Evolutionary conservation across 1,284 basidiomycete genomes (phyloP), one percentile per base, ranked within the genome.

Genomic region (Rhizoctonia solani): DNA sequence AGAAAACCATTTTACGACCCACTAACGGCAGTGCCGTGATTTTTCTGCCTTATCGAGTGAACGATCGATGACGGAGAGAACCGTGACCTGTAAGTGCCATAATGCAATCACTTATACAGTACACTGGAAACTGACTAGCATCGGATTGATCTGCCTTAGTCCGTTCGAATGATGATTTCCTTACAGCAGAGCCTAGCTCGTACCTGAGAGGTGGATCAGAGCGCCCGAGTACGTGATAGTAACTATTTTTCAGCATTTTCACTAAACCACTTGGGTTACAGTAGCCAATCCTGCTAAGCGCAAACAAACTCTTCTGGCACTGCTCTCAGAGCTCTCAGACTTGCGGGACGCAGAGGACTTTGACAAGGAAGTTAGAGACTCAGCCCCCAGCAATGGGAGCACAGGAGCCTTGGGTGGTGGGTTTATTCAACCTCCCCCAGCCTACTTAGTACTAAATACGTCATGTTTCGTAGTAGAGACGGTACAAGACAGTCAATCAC

Each of bases 11-110:
- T 63, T 63, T 63, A 63, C 59, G 59, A 63, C 59, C 59, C 49
- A 34, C 16, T 63, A 63, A 63, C 59, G 59, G 59, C 59, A 63
- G 46, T 63, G 59, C 59, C 59, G 59, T 49, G 29, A 63, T 63
- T 27, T 39, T 39, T 29, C 19, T 53, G 25, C 59, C 23, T 39
- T 29, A 63, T 63, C 47, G 49, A 63, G 56, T 34, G 23, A 16
- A 32, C 23, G 30, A 63, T 52, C 47, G 47, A 63, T 63, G 59
- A n/a, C 49, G 49, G 47, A 63, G 59, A 53, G 30, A 25, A 63
- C 47, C 32, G 59, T 63, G 30, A 63, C 59, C 16, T 63, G 59
- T 63, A 37, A 63, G 59, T 39, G n/a, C 19, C 9, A n/a, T 13
- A 37, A 19, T 30, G 9, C 46, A 30, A n/a, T n/a, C n/a, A n/a